Evolutionary conservation across 176 grass and related monocot genomes (phyloP).

Genomic region (Cenchrus purpureus): DNA sequence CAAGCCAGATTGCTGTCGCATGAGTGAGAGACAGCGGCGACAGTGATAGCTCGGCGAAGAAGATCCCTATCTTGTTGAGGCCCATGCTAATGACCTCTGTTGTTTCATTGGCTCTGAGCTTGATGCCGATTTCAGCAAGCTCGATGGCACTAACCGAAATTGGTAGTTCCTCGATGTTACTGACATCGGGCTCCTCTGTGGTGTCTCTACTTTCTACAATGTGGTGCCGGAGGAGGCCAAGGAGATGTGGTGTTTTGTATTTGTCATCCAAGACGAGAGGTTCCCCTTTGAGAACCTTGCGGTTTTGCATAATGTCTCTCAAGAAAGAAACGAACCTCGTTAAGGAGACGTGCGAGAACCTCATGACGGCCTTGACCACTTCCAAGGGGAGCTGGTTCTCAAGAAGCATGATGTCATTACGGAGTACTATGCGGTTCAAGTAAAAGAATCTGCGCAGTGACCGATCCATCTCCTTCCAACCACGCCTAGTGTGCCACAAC

Average conservation of each 20-base stretch:
- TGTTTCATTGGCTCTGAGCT: background rate
- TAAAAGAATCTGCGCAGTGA: background rate
- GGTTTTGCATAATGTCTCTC: background rate
- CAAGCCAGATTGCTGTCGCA: background rate
- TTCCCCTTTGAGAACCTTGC: background rate
- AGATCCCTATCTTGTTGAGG: background rate
- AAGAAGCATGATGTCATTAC: background rate
- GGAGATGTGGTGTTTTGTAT: conserved; percentile 9
- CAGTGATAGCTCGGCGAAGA: background rate
- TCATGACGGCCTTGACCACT: background rate
- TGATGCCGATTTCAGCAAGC: conserved; percentile 23
- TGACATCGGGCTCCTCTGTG: no score
- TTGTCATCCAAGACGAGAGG: background rate
- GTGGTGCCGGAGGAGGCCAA: conserved; percentile 11
- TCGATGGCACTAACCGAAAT: background rate
- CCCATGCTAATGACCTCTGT: background rate
- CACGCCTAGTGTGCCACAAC: background rate
- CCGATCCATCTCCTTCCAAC: background rate
- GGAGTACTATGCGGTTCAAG: background rate
- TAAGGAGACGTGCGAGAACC: background rate
- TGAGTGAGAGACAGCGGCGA: background rate
- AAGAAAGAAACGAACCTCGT: background rate
- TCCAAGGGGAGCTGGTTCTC: background rate
- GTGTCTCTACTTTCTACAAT: background rate
- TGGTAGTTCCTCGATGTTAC: background rate